These are phyloP conservation scores for Myochromella boudieri DNA, from an alignment of 768 basidiomycete genomes.

Conservation along the genomic window DNA sequence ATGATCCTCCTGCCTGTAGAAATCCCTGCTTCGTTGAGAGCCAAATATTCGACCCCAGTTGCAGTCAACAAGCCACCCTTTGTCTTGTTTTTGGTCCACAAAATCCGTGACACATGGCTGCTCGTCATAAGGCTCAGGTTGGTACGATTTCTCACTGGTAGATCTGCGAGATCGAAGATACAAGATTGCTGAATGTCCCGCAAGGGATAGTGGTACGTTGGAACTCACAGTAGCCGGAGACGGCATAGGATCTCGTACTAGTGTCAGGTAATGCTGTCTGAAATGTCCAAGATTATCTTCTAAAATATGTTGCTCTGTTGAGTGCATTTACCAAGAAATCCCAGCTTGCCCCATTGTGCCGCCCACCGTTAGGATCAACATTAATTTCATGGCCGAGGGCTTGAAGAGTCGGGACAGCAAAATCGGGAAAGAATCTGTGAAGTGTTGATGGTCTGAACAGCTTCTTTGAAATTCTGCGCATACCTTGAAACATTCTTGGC, in stretches of 20 bases:
- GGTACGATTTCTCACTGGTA: slow-evolving; percentile 12
- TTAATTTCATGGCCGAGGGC: slow-evolving; percentile 11
- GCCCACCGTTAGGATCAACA: slow-evolving; percentile 14
- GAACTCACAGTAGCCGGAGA: slow-evolving; percentile 13
- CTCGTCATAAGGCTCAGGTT: slow-evolving; percentile 6
- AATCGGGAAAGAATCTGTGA: slow-evolving; percentile 6
- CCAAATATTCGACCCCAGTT: slow-evolving; percentile 13
- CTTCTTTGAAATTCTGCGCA: background rate
- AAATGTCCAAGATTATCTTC: background rate
- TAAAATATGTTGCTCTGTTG: too few relatives aligned
- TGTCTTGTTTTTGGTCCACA: slow-evolving; percentile 7
- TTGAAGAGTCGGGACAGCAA: slow-evolving; percentile 14
- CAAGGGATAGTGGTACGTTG: background rate
- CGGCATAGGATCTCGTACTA: slow-evolving; percentile 14
- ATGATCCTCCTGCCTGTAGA: background rate
- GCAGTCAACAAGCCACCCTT: slow-evolving; percentile 2
- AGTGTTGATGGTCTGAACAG: background rate
- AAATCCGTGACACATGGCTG: slow-evolving; percentile 13
- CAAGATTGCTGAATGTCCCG: too few relatives aligned
- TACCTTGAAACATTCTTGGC: slow-evolving; percentile 14
- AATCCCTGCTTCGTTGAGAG: background rate
- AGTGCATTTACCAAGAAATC: slow-evolving; percentile 9
- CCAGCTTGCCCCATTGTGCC: slow-evolving; percentile 15
- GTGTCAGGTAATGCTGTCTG: slow-evolving; percentile 13
- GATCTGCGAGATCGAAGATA: slow-evolving; percentile 4